Percentiles rank a stretch among this genome's conserved stretches.
Evolutionary conservation across 2,329 filamentous ascomycete species (phyloP).

Genomic region (Macrophomina pseudophaseolina): DNA sequence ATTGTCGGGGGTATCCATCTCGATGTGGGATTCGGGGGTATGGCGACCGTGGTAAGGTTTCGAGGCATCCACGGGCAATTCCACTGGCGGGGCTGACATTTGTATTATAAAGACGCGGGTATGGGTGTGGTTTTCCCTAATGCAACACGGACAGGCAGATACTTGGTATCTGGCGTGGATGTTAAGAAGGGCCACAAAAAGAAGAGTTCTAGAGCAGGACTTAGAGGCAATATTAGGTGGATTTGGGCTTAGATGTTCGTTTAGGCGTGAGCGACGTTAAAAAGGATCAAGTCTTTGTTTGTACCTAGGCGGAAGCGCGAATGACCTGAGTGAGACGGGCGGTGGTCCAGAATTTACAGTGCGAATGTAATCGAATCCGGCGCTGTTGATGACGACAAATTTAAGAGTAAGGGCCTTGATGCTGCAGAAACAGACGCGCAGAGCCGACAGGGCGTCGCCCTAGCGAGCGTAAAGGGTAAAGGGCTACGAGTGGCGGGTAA

Average conservation of each 20-base stretch:
- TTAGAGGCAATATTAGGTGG: constrained; percentile 1
- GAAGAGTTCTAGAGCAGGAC: background rate
- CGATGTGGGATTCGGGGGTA: constrained; percentile 22
- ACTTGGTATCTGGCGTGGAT: background rate
- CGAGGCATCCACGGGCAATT: background rate
- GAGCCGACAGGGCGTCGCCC: background rate
- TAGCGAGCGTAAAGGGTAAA: background rate
- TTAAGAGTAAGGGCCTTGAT: background rate
- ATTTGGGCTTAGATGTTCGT: background rate
- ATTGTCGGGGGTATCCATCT: constrained; percentile 32
- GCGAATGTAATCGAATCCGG: constrained; percentile 16
- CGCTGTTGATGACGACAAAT: constrained; percentile 17
- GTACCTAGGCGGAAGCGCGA: constrained; percentile 12
- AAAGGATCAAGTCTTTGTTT: constrained; percentile 18
- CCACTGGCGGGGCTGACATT: constrained; percentile 19
- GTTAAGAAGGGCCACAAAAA: constrained; percentile 12
- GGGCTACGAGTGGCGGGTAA: background rate
- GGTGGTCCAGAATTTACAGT: constrained; percentile 21
- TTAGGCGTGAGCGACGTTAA: constrained; percentile 8
- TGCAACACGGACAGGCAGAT: constrained; percentile 23
- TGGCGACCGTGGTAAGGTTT: constrained; percentile 8
- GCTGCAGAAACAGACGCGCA: background rate
- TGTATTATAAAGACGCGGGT: constrained; percentile 19
- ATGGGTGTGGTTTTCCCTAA: constrained; percentile 8
- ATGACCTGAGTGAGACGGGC: constrained; percentile 18